phyloP scores from a whole-genome alignment of 2,329 filamentous ascomycete species.

The Phialemonium atrogriseum region DNA sequence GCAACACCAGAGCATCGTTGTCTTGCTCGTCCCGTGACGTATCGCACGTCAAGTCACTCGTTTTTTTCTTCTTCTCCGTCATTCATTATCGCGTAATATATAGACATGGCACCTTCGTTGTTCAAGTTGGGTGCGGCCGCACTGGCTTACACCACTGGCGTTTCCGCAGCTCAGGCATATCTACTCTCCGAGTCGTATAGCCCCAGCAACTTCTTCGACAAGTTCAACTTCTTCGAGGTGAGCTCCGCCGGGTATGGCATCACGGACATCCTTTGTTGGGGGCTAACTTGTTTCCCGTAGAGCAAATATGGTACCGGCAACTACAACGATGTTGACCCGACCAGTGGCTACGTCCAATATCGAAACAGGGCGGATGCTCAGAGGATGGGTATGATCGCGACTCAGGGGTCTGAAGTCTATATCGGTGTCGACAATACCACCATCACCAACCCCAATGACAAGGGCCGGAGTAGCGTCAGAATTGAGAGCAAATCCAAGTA shows the following conservation, averaged over 20 bases:
- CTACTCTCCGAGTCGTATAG: slow-evolving; percentile 31
- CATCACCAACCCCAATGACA: not conserved
- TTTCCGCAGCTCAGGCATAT: too few species aligned
- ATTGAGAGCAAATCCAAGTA: slow-evolving; percentile 56
- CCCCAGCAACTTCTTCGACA: slow-evolving; percentile 36
- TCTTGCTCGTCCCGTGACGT: too few species aligned
- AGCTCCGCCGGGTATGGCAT: too few species aligned
- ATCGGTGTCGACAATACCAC: slow-evolving; percentile 3
- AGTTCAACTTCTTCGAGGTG: slow-evolving; percentile 35
- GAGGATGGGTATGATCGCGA: slow-evolving; percentile 24
- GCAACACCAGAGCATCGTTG: too few species aligned
- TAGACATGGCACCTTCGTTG: too few species aligned
- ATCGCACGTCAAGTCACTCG: too few species aligned
- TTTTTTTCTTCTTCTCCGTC: too few species aligned
- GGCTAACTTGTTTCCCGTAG: too few species aligned
- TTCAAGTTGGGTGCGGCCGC: too few species aligned
- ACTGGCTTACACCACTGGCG: too few species aligned
- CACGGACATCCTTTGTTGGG: too few species aligned
- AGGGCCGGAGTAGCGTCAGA: slow-evolving; percentile 47
- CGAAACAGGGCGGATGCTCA: slow-evolving; percentile 24
- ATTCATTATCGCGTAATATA: too few species aligned
- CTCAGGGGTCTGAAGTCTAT: slow-evolving; percentile 3
- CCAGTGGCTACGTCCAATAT: slow-evolving; percentile 56
- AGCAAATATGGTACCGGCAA: slow-evolving; percentile 11
- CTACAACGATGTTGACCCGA: slow-evolving; percentile 42